Evolutionary conservation across 2,329 filamentous ascomycete species (phyloP).

Genomic region (Dactylonectria estremocensis): DNA sequence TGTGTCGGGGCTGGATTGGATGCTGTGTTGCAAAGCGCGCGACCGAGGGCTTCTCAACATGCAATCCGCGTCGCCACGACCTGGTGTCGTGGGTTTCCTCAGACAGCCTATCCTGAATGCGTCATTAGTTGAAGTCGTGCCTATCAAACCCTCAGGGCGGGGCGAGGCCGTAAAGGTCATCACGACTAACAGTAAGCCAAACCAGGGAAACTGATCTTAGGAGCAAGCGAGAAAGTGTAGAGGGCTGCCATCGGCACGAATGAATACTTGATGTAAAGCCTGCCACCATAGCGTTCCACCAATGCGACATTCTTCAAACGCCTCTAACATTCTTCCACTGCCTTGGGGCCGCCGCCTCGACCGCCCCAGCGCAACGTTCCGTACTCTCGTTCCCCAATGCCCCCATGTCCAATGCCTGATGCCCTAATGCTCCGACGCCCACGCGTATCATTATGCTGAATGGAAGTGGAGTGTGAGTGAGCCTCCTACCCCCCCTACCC

Average conservation of each 20-base stretch:
- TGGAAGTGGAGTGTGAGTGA: conserved; percentile 24
- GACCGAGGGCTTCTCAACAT: too few species aligned
- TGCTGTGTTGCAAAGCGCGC: too few species aligned
- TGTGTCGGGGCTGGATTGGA: conserved; percentile 63
- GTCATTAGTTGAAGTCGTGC: too few species aligned
- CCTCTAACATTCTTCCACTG: conserved; percentile 36
- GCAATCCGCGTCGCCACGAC: too few species aligned
- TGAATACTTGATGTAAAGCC: conserved; percentile 36
- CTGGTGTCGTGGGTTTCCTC: too few species aligned
- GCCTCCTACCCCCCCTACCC: too few species aligned
- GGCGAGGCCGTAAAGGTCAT: conserved; percentile 22
- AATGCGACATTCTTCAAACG: conserved; percentile 37
- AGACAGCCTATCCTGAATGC: too few species aligned
- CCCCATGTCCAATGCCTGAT: not conserved
- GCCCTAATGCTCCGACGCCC: not conserved
- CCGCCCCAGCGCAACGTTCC: not conserved
- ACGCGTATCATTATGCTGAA: conserved; percentile 16
- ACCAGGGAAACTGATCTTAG: not conserved
- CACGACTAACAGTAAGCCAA: conserved; percentile 3
- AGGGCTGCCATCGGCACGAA: conserved; percentile 35
- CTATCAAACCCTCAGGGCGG: too few species aligned
- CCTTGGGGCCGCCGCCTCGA: not conserved
- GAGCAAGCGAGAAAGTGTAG: conserved; percentile 4
- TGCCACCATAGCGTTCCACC: conserved; percentile 31
- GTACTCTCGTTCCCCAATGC: not conserved